These are phyloP conservation scores for Pholiota microspora DNA, from an alignment of 768 basidiomycete species.

Conservation along the genomic window DNA sequence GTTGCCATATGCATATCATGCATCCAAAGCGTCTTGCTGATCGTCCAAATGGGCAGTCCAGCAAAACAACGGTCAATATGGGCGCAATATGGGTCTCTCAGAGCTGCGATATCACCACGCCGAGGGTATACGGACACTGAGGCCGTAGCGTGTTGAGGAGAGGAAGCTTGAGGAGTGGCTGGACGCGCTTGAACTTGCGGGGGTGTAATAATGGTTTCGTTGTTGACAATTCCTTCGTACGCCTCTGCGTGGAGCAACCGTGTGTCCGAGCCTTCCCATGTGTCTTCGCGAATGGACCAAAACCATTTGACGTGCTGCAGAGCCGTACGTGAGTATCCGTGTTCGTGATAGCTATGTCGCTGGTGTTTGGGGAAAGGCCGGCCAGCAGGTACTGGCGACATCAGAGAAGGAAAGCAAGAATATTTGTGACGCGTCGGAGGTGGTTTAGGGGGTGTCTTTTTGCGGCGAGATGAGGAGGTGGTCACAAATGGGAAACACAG, in stretches of 20 bases:
- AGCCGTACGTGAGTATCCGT: conserved; percentile 61
- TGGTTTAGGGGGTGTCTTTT: conserved; percentile 14
- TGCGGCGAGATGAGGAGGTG: conserved; percentile 17
- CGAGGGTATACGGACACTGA: conserved; percentile 54
- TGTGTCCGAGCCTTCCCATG: conserved; percentile 40
- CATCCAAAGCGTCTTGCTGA: conserved; percentile 64
- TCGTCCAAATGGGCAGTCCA: conserved; percentile 59
- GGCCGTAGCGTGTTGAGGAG: conserved; percentile 17
- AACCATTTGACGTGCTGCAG: conserved; percentile 60
- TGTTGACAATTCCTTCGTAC: conserved; percentile 5
- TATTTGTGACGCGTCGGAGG: conserved; percentile 29
- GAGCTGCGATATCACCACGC: conserved; percentile 55
- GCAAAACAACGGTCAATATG: conserved; percentile 61
- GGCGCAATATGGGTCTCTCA: conserved; percentile 56
- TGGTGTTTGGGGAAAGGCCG: conserved; percentile 26
- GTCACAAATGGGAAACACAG: conserved; percentile 23
- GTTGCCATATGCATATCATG: conserved; percentile 48
- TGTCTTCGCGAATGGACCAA: conserved; percentile 56
- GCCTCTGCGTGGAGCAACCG: conserved; percentile 6
- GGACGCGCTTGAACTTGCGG: conserved; percentile 11
- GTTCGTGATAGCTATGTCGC: conserved; percentile 49
- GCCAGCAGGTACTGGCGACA: conserved; percentile 25
- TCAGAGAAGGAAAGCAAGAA: conserved; percentile 36
- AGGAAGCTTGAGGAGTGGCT: conserved; percentile 4
- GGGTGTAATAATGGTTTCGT: background rate